Evolutionary conservation across 192 early-diverging fungal species (phyloP).

Genomic region (Entomortierella chlamydospora): DNA sequence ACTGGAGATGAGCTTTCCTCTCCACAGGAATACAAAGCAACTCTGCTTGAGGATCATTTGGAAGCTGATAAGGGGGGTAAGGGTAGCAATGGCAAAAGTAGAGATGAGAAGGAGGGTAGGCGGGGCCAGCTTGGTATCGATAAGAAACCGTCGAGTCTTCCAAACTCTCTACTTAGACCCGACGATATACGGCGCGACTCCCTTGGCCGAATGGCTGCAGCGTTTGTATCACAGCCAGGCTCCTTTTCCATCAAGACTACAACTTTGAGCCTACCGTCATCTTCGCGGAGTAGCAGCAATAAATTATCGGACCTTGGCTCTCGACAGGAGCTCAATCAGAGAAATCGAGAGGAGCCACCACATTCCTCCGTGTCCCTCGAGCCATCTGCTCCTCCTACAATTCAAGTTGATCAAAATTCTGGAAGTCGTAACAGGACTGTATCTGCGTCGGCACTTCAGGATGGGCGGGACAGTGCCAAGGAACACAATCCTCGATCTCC

Average conservation of each 20-base stretch:
- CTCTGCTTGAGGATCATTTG: conserved; percentile 13
- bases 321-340: background rate
- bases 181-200: conserved; percentile 12
- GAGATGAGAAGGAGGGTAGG: too few relatives aligned
- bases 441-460: conserved; percentile 23
- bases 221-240: conserved; percentile 40
- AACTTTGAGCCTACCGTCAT: background rate
- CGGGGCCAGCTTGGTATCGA: too few relatives aligned
- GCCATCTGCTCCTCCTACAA: background rate
- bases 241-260: conserved; percentile 35
- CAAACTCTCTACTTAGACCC: background rate
- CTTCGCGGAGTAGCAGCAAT: background rate
- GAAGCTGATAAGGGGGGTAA: conserved; percentile 14
- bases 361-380: conserved; percentile 20
- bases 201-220: conserved; percentile 40
- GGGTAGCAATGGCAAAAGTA: background rate
- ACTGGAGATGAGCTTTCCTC: background rate
- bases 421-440: conserved; percentile 15
- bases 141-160: background rate
- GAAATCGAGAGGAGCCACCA: background rate
- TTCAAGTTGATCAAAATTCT: background rate
- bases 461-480: background rate
- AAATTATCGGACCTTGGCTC: background rate
- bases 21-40: conserved; percentile 10
- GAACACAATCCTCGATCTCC: background rate